Evolutionary conservation across 345 rosid species (phyloP), one percentile per base, ranked within the genome.

Genomic region (Lenwebbia sp.): DNA sequence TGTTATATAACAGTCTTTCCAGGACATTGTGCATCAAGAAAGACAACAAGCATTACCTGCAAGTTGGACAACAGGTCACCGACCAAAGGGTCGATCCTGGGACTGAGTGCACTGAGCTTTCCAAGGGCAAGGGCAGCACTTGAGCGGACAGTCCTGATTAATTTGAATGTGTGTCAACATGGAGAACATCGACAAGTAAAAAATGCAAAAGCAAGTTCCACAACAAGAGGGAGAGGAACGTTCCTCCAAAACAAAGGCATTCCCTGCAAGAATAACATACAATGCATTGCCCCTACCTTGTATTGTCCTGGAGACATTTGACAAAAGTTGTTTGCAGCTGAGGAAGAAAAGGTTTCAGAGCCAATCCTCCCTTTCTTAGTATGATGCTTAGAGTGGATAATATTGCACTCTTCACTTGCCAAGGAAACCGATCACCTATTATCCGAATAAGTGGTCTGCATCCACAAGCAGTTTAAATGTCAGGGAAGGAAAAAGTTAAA

Each of bases 331-430:
- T 97, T 85, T 97, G 99, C 89, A 97, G 96, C 93, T 97, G 99
- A 85, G 99, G 99, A 86, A 97, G 98, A 88, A 97, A 97, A 83
- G 99, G 99, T 55, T 94, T 97, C 87, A 97, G 91, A 23, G 97
- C 92, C 76, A 96, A 85, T 83, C 99, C 99, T 85, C 99, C 99
- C 92, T 95, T 95, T 86, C 93, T 91, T 88, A 96, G 95, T 83
- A 97, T 88, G 89, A 95, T 90, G 88, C 90, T 94, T 84, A 97
- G 91, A 15, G 99, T 94, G 50, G 98, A 93, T 88, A 97, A 92
- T 87, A 97, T 97, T 47, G 99, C 98, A 89, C 98, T 94, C 92
- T 97, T 97, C 88, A 97, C 99, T 91, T 96, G 99, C 99, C 99
- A 97, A 65, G 99, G 99, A 90, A 97, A 97, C 52, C 98, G 95